Evolutionary conservation across 2,329 filamentous ascomycete species (phyloP), one percentile per base, ranked within the genome.

Genomic region (Phaeosphaeria sp.): DNA sequence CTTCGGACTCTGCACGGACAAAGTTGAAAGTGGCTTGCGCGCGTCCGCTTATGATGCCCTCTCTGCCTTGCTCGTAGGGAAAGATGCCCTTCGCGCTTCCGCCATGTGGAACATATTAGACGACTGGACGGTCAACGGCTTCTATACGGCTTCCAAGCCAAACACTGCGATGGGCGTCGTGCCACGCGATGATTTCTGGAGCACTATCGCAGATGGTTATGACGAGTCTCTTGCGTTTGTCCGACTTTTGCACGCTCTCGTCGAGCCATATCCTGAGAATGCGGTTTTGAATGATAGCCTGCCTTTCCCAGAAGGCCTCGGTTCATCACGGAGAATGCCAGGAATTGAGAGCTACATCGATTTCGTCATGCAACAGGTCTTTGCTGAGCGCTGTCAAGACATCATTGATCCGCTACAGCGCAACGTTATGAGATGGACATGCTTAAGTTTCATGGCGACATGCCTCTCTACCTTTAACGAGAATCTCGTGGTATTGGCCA

Each of bases 281-380:
- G 82, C 82, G 41, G 83, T 85, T 0, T 80, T 93, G 9, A 89
- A 90, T 62, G 90, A 98, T 72, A 83, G 83, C 1, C 80, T 99
- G 3, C 90, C 94, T 0, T 99, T 97, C 71, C 92, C 94, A 0
- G 93, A 97, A 75, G 88, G 86, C 42, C 83, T 99, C 9, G 93
- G 94, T 4, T 87, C 88, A 17, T 85, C 87, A 11, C 90, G 89
- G 67, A 88, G 95, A 52, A 88, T 89, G 78, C 88, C 93, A 15
- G 95, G 96, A 1, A 92, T 99, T 59, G 93, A 97, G 59, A 88
- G 91, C 1, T 99, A 97, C 68, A 84, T 98, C 55, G 96, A 99
- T 77, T 97, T 95, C 73, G 89, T 93, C 20, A 80, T 98, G 62
- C 92, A 92, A 17, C 85, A 89, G 55, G 87, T 96, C 17, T 90